A percentile compares a stretch with the other conserved stretches of the same genome.
phyloP scores from a whole-genome alignment of 2,329 filamentous ascomycete genomes.

The Trichocomaceae sp. region DNA sequence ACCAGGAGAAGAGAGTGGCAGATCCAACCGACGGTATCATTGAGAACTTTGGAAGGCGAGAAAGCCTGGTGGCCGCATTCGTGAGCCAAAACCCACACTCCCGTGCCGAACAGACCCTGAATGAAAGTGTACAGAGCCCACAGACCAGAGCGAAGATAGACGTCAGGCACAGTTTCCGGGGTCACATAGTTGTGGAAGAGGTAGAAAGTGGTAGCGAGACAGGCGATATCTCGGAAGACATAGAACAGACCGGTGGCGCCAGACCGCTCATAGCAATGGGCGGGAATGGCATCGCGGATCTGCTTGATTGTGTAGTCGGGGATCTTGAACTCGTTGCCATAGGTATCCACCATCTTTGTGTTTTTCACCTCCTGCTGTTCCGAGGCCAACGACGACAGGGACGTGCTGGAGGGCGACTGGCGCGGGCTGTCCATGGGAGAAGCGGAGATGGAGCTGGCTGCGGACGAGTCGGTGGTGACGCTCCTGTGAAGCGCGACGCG shows the following conservation, averaged over 20 bases:
- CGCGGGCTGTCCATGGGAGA: constrained; percentile 56
- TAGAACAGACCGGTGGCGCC: constrained; percentile 68
- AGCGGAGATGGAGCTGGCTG: constrained; percentile 47
- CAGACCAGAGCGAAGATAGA: constrained; percentile 56
- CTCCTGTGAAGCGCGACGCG: constrained; percentile 47
- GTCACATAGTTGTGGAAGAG: constrained; percentile 86
- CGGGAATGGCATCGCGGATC: constrained; percentile 92
- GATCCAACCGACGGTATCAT: constrained; percentile 88
- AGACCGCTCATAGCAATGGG: constrained; percentile 92
- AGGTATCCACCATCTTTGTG: constrained; percentile 71
- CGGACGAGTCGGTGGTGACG: constrained; percentile 50
- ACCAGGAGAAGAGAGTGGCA: constrained; percentile 83
- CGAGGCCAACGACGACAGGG: constrained; percentile 80
- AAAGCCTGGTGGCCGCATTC: constrained; percentile 98
- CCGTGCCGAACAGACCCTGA: constrained; percentile 89
- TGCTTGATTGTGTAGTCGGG: constrained; percentile 98
- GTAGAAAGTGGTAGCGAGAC: constrained; percentile 71
- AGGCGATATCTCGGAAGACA: constrained; percentile 72
- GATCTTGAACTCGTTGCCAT: constrained; percentile 88
- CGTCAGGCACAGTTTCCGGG: constrained; percentile 70
- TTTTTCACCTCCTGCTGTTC: constrained; percentile 43
- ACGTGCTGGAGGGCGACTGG: constrained; percentile 73
- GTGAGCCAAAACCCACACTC: constrained; percentile 92
- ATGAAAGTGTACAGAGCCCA: constrained; percentile 68
- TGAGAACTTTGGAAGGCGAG: constrained; percentile 82